Evolutionary conservation across 2,329 filamentous ascomycete species (phyloP).

Genomic region (Drechslerella coelobrocha): DNA sequence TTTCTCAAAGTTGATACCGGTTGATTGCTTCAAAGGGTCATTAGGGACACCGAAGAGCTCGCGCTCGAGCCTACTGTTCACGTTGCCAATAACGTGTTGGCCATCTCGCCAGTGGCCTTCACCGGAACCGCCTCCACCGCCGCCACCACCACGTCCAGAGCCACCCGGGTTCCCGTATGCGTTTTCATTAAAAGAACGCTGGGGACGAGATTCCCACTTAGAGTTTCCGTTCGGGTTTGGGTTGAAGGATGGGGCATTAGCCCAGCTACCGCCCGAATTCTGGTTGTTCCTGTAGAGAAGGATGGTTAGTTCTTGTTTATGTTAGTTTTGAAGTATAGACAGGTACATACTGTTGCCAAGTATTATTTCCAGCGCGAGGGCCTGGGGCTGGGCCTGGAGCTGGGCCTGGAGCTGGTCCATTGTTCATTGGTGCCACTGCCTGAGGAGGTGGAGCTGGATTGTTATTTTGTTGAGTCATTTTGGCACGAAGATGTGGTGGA

Average conservation of each 20-base stretch:
- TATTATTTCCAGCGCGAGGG: constrained; percentile 29
- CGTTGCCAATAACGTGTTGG: constrained; percentile 89
- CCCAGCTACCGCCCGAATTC: constrained; percentile 50
- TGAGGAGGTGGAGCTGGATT: constrained; percentile 22
- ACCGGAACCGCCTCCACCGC: constrained; percentile 74
- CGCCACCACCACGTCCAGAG: constrained; percentile 62
- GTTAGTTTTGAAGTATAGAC: constrained; percentile 1
- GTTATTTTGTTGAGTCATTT: constrained; percentile 58
- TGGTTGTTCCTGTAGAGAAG: constrained; percentile 16
- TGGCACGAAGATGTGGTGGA: constrained; percentile 79
- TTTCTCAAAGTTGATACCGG: constrained; percentile 99
- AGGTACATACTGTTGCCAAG: constrained; percentile 38
- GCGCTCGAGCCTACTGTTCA: constrained; percentile 88
- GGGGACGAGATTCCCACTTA: constrained; percentile 54
- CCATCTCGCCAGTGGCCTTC: constrained; percentile 97
- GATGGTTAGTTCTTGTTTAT: constrained; percentile 24
- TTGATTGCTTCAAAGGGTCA: constrained; percentile 93
- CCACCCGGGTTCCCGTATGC: constrained; percentile 66
- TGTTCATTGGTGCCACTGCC: constrained; percentile 55
- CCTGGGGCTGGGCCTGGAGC: constrained; percentile 40
- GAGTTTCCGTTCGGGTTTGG: constrained; percentile 49
- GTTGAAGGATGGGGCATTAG: constrained; percentile 52
- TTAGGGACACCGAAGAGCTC: constrained; percentile 92
- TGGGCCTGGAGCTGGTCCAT: constrained; percentile 44
- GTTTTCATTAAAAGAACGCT: constrained; percentile 67